Conservation (phyloP, 257 asterid genomes). For the Solanum gracilifrons region DNA sequence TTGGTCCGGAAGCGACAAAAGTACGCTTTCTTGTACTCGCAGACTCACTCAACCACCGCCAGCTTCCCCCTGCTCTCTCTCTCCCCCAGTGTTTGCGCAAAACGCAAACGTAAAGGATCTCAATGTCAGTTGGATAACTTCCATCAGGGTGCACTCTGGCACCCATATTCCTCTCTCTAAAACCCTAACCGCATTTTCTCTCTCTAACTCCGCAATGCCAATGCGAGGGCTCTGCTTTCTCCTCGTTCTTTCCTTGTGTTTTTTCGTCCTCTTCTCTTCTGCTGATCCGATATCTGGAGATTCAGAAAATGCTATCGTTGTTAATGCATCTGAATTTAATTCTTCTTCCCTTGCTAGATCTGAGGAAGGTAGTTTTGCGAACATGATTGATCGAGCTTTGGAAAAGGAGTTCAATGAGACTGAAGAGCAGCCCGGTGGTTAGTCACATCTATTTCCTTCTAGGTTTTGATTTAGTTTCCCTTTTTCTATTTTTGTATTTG, state of each 20-base stretch:
- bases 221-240: constrained; percentile 19
- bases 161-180: not conserved
- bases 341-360: constrained; percentile 8
- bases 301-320: not conserved
- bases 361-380: constrained; percentile 45
- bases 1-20: not conserved
- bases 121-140: not conserved
- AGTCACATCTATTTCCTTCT: constrained; percentile 15
- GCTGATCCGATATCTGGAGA: constrained; percentile 15
- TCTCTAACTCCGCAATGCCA: not conserved
- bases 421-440: constrained; percentile 56
- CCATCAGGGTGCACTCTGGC: not conserved
- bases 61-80: not conserved
- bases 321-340: constrained; percentile 18
- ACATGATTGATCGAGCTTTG: constrained; percentile 54
- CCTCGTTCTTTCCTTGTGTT: constrained; percentile 5
- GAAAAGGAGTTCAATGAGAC: constrained; percentile 74
- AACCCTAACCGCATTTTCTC: constrained; percentile 1
- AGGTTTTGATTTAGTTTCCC: not conserved
- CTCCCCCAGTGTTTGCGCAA: not conserved
- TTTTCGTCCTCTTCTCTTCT: constrained; percentile 12
- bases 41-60: not conserved
- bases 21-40: not conserved
- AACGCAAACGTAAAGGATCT: not conserved
- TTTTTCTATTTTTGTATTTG: not conserved